Base-by-base conservation (phyloP, 345 rosid genomes). In the Nasturtium officinale region DNA sequence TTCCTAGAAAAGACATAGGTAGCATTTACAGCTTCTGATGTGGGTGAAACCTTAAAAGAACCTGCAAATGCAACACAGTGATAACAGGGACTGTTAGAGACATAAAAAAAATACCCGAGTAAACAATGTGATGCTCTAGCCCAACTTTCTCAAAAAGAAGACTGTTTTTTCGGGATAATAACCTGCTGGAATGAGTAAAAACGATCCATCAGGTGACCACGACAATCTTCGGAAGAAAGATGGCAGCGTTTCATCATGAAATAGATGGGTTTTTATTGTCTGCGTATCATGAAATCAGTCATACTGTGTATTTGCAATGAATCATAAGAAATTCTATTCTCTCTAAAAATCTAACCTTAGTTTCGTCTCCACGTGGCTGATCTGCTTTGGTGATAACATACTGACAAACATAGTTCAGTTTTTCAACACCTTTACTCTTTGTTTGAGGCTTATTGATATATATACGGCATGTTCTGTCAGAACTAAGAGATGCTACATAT, bases 131-230 rank as follows among this genome's bases (percentile, higher is more conserved):
- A 59, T 75, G 25, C 17, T 75, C 30, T 29, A 75, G 28, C 28
- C 2, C 7, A 15, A n/a, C n/a, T n/a, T n/a, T n/a, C n/a, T n/a
- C n/a, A n/a, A n/a, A n/a, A n/a, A n/a, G n/a, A n/a, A 43, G 47
- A 60, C 40, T 29, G 55, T 0, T 3, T 26, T 12, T 5, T 11
- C 28, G 37, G 51, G 51, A 26, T 4, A 60, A 6, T 33, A 65
- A 95, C 99, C 99, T 56, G 99, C 90, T 35, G 98, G 99, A 67
- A 75, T 85, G 72, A 95, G 89, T 79, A 95, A 82, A 83, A 95
- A 91, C 2, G 96, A 90, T 51, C 99, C 99, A 87, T 91, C 99
- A 78, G 96, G 98, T 48, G 99, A 92, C 98, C 99, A 95, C 18
- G 97, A 90, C 74, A 95, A 81, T 90, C 99, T 87, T 78, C 98